Evolutionary conservation across 2,329 filamentous ascomycete species (phyloP), one percentile per base, ranked within the genome.

Genomic region (Epichloe brachyelytri): DNA sequence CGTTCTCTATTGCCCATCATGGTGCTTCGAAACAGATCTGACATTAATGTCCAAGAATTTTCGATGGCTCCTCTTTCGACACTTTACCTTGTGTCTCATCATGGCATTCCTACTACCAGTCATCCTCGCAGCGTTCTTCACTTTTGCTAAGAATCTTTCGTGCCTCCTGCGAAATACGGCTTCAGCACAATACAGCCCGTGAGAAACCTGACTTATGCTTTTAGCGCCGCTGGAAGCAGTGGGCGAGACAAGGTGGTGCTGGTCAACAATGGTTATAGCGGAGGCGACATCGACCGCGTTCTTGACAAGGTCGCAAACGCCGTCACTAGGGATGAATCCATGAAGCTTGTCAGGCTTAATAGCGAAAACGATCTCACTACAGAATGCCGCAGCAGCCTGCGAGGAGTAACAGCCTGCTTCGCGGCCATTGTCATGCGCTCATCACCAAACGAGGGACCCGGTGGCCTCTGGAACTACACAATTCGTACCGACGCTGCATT

Each of bases 131-230:
- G 67, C 75, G 20, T 80, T 84, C 59, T 73, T 85, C 54, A 78
- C 72, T 49, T 91, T 85, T 64, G 84, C 88, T 15, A 83, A 86
- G 58, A 90, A 90, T 63, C 79, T 95, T 91, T 95, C 60, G 78
- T 90, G 3, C 84, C 88, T 1, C 84, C 86, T 1, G 84, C 85
- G 1, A 70, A 76, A 3, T 95, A 77, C 60, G 90, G 90, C 43
- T 81, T 95, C 56, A 85, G 83, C 43, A 63, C 73, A 0, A 65
- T 80, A 0, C 71, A 68, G 6, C 74, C 81, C 0, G 68, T 95
- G 54, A 78, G 82, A 53, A 76, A 78, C 11, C 74, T 95, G 17
- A 61, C 72, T 36, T 70, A 85, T 55, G 87, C 82, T 1, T 73
- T 95, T 34, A 62, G 66, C 19, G 68, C 70, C 26, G 79, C 82